A percentile compares a stretch with the other conserved stretches of the same genome.
Evolutionary conservation across 192 early-diverging fungal genomes (phyloP).

Genomic region (Gonapodya prolifera): DNA sequence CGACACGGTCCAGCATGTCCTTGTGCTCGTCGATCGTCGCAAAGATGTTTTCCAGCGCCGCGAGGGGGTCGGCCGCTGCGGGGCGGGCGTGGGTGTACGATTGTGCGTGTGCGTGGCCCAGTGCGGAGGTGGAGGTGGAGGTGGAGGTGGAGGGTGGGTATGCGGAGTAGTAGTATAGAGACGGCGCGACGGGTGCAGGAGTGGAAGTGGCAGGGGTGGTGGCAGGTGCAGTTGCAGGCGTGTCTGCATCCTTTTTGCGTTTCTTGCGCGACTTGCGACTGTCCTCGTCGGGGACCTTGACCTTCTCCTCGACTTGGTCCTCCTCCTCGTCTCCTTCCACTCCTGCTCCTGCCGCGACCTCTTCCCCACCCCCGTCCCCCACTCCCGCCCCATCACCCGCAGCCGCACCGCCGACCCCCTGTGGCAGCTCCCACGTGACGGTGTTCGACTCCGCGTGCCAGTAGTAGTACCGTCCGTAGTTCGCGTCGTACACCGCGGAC

Average conservation of each 20-base stretch:
- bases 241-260: not conserved
- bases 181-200: not conserved
- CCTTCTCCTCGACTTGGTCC: not conserved
- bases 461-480: not conserved
- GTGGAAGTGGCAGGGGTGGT: not conserved
- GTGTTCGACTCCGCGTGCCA: not conserved
- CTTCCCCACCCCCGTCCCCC: not conserved
- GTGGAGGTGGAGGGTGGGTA: not conserved
- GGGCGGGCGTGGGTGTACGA: too few relatives aligned
- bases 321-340: not conserved
- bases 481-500: not conserved
- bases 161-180: not conserved
- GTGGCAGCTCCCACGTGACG: not conserved
- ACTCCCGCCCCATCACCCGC: not conserved
- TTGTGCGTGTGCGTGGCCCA: too few relatives aligned
- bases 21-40: constrained; percentile 4
- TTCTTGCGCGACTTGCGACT: not conserved
- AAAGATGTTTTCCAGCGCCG: not conserved
- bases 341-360: not conserved
- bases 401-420: not conserved
- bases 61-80: not conserved
- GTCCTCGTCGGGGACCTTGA: not conserved
- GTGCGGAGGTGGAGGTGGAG: not conserved
- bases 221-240: not conserved
- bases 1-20: not conserved